phyloP scores from a whole-genome alignment of 495 filamentous ascomycete genomes.

The Lasiosphaeria ovina region DNA sequence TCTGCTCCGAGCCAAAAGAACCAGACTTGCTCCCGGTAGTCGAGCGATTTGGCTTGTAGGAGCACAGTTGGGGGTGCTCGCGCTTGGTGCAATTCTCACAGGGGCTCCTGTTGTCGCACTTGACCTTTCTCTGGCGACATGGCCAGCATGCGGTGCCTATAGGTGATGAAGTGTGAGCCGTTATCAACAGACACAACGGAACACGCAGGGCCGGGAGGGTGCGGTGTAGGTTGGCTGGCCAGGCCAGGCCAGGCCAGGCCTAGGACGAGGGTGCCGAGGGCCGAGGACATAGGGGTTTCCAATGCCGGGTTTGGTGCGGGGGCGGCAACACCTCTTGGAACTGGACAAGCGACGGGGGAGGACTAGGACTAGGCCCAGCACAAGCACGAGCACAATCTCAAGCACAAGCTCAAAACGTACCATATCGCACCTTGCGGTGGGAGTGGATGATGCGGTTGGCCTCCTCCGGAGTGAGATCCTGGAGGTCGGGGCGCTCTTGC shows the following conservation, averaged over 20 bases:
- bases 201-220: not conserved
- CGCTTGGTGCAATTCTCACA: conserved; percentile 74
- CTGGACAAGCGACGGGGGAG: too few species aligned
- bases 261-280: not conserved
- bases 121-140: conserved; percentile 70
- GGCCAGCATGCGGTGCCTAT: conserved; percentile 67
- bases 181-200: not conserved
- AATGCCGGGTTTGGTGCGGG: not conserved
- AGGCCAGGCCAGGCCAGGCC: not conserved
- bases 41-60: conserved; percentile 67
- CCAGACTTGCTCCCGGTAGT: conserved; percentile 44
- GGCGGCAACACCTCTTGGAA: not conserved
- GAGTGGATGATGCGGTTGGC: conserved; percentile 59
- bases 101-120: conserved; percentile 70
- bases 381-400: not conserved
- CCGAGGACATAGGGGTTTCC: not conserved
- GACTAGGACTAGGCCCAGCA: not conserved
- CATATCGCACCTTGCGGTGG: conserved; percentile 58
- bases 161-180: conserved; percentile 4
- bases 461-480: conserved; percentile 55
- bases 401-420: conserved; percentile 38
- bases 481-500: conserved; percentile 38
- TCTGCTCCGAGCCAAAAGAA: conserved; percentile 27
- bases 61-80: conserved; percentile 68
- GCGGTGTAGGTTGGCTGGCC: too few species aligned